Percentiles rank a stretch among this genome's conserved stretches.
These are phyloP conservation scores for Heliophila coronopifolia DNA, from an alignment of 441 rosid species.

Conservation along the genomic window DNA sequence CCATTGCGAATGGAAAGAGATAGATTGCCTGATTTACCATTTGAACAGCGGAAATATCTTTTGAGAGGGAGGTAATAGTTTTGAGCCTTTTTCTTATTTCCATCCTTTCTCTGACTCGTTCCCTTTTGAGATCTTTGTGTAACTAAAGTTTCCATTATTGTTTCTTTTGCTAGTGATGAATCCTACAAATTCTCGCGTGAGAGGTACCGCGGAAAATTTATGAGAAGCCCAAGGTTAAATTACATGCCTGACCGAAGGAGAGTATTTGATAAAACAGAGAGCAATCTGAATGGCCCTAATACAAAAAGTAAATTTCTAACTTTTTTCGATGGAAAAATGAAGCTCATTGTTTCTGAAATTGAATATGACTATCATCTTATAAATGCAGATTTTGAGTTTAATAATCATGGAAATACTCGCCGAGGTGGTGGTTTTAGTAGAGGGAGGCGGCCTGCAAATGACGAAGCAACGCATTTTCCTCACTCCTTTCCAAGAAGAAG, in stretches of 20 bases:
- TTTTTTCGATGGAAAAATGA: conserved; percentile 31
- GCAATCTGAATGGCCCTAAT: conserved; percentile 39
- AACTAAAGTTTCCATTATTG: conserved; percentile 8
- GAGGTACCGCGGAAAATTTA: conserved; percentile 45
- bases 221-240: conserved; percentile 53
- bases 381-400: conserved; percentile 41
- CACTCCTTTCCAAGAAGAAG: conserved; percentile 45
- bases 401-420: conserved; percentile 40
- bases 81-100: conserved; percentile 19
- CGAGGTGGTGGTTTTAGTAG: conserved; percentile 46
- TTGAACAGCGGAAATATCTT: conserved; percentile 43
- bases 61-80: conserved; percentile 74
- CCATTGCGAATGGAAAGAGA: conserved; percentile 46
- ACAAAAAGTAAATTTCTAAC: conserved; percentile 42
- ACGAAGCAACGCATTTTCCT: conserved; percentile 37
- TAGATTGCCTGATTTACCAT: conserved; percentile 47
- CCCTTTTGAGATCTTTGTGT: conserved; percentile 1
- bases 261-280: conserved; percentile 42
- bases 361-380: conserved; percentile 36
- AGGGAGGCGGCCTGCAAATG: conserved; percentile 50
- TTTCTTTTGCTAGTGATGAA: conserved; percentile 42
- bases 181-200: conserved; percentile 50
- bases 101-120: not conserved
- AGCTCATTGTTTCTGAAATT: conserved; percentile 32
- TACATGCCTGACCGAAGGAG: conserved; percentile 63